Base-by-base conservation (phyloP, 345 rosid genomes). In the Anacardium occidentale region DNA sequence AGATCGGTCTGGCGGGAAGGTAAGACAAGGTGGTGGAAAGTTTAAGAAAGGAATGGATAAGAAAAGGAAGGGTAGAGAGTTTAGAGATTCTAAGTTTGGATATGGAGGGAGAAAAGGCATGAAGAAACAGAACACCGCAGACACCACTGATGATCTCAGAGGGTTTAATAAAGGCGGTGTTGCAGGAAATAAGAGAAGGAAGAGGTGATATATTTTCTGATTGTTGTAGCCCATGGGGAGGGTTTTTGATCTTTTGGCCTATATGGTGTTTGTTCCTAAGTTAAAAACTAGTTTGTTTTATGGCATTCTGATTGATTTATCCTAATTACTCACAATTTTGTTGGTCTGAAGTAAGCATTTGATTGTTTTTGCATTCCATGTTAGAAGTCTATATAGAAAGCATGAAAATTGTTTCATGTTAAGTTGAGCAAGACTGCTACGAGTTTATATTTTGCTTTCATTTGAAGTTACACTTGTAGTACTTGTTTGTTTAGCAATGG, bases 1-100 rank as follows among this genome's bases (percentile, higher is more conserved):
- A 3, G 90, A 90, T 74, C 68, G 90, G 48, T 80, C 91, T 4
- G 93, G 97, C 12, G 93, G 94, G n/a, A 87, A 83, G 79, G 82
- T 79, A 12, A 76, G 75, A 51, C 80, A 66, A 52, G 57, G 50
- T 15, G 40, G 77, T 14, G 69, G 68, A 17, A 79, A 74, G 34
- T 84, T 85, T 62, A 83, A 77, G 76, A 63, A 74, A 13, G 51
- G 77, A 54, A 11, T 62, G 50, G 77, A 50, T 3, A 75, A 75
- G 67, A 70, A 70, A 68, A 73, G 57, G 51, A 72, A 78, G 68
- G 84, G 79, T 44, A 77, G 85, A 57, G 89, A 83, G 29, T 70
- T 71, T 20, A 62, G 73, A 75, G 69, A 91, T 73, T 84, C 92
- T 0, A 89, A 86, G 76, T 89, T 87, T 68, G 97, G 92, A 63